Evolutionary conservation across 2,329 filamentous ascomycete species (phyloP).

Genomic region (Tricladium varicosporioides): DNA sequence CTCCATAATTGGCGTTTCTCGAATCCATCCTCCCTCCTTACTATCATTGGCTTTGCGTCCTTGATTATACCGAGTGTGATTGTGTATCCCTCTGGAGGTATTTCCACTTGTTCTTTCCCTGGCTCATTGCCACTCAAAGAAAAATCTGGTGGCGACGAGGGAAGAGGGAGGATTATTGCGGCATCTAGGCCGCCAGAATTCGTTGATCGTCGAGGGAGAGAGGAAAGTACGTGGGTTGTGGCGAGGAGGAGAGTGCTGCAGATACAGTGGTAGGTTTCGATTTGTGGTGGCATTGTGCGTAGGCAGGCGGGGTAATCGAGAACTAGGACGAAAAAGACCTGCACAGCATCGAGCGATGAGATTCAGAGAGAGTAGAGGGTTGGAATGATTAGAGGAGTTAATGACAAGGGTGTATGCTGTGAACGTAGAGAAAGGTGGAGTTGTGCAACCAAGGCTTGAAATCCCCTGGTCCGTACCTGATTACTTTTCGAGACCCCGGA

Average conservation of each 20-base stretch:
- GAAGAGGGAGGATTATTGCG: conserved; percentile 57
- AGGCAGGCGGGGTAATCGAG: not conserved
- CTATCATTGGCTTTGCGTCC: conserved; percentile 48
- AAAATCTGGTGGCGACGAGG: conserved; percentile 26
- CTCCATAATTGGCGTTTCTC: conserved; percentile 61
- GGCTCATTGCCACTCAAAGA: not conserved
- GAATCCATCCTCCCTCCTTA: conserved; percentile 60
- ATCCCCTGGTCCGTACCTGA: no score
- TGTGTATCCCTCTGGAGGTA: conserved; percentile 39
- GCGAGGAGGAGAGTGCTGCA: conserved; percentile 65
- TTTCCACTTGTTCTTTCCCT: no score
- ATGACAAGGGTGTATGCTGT: no score
- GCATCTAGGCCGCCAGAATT: conserved; percentile 41
- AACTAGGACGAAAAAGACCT: not conserved
- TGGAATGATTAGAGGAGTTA: not conserved
- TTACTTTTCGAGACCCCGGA: no score
- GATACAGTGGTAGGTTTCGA: conserved; percentile 61
- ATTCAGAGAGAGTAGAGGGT: not conserved
- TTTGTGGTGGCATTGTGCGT: conserved; percentile 18
- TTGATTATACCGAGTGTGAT: conserved; percentile 47
- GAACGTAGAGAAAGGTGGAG: no score
- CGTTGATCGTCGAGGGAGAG: conserved; percentile 49
- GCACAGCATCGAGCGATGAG: not conserved
- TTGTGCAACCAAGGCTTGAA: no score
- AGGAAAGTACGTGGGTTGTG: conserved; percentile 50